Conservation (phyloP, 1,284 basidiomycete genomes). For the Cutaneotrichosporon cyanovorans region DNA sequence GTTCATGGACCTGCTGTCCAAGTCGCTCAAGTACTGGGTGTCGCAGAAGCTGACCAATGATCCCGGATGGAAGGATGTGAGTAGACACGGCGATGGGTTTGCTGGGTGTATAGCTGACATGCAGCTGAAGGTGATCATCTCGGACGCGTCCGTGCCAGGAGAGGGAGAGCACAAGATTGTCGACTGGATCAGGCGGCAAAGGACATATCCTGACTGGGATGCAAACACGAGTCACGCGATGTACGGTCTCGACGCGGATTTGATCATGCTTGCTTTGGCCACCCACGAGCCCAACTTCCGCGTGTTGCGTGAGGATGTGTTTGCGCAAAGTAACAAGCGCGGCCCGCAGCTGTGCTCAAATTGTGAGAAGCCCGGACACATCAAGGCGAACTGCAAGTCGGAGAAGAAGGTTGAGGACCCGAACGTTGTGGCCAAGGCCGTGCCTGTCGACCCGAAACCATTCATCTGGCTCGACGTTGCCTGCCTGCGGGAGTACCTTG, state of each 20-base stretch:
- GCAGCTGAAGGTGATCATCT: conserved; percentile 89
- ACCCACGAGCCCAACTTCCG: conserved; percentile 98
- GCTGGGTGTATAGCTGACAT: too few species aligned
- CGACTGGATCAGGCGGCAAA: conserved; percentile 91
- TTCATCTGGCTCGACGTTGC: conserved; percentile 99
- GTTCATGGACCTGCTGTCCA: conserved; percentile 90
- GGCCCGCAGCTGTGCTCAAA: conserved; percentile 64
- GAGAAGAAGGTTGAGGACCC: conserved; percentile 51
- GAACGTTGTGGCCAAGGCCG: conserved; percentile 54
- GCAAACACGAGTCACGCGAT: conserved; percentile 96
- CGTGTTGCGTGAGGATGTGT: conserved; percentile 96
- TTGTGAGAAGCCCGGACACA: conserved; percentile 91
- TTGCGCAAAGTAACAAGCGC: conserved; percentile 66
- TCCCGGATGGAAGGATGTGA: conserved; percentile 86
- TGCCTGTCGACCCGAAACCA: conserved; percentile 78
- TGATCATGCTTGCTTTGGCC: conserved; percentile 97
- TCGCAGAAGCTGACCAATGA: conserved; percentile 91
- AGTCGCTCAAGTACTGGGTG: conserved; percentile 91
- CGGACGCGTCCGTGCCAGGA: conserved; percentile 92
- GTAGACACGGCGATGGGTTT: conserved; percentile 33
- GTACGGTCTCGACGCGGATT: conserved; percentile 96
- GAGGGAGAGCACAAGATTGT: conserved; percentile 99
- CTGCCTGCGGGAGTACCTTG: conserved; percentile 91
- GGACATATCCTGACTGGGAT: conserved; percentile 78
- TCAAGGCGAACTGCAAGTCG: conserved; percentile 79